Evolutionary conservation across 352 stramenopile genomes (phyloP).

Genomic region (Globisporangium parvum): DNA sequence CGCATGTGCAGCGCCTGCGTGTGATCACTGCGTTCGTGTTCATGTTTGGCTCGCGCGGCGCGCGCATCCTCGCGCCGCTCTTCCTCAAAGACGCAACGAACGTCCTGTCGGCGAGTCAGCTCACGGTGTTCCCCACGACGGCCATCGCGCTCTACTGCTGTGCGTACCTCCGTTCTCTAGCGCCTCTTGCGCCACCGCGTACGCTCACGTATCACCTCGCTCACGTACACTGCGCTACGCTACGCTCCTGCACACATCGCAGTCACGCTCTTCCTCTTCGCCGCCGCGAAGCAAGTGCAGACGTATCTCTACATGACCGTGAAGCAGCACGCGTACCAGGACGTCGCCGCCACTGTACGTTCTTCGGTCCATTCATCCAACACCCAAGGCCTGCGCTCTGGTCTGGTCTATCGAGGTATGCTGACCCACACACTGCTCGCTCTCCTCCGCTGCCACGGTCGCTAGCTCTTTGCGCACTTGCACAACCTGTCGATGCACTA

Average conservation of each 20-base stretch:
- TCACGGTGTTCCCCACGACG: slow-evolving; percentile 33
- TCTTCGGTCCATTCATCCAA: too few species aligned
- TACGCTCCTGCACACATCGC: not conserved
- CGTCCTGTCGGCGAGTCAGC: slow-evolving; percentile 28
- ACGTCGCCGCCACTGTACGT: slow-evolving; percentile 83
- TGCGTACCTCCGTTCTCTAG: slow-evolving; percentile 19
- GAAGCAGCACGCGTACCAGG: slow-evolving; percentile 95
- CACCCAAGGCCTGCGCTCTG: too few species aligned
- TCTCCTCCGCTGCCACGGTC: not conserved
- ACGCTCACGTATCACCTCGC: not conserved
- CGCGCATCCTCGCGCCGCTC: slow-evolving; percentile 60
- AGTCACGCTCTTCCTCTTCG: slow-evolving; percentile 62
- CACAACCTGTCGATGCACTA: slow-evolving; percentile 96
- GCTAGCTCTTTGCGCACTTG: slow-evolving; percentile 89
- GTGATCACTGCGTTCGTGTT: slow-evolving; percentile 56
- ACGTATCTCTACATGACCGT: slow-evolving; percentile 92
- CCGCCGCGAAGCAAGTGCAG: slow-evolving; percentile 92
- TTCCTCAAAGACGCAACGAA: slow-evolving; percentile 71
- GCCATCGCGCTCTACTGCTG: slow-evolving; percentile 59
- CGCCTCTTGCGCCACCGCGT: not conserved
- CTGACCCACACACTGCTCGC: slow-evolving; percentile 1
- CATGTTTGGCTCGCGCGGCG: slow-evolving; percentile 63
- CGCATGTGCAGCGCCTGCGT: slow-evolving; percentile 38
- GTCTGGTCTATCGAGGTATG: too few species aligned
- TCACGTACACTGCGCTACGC: not conserved